Evolutionary conservation across 352 stramenopile species (phyloP).

Genomic region (Phytophthora meadii): DNA sequence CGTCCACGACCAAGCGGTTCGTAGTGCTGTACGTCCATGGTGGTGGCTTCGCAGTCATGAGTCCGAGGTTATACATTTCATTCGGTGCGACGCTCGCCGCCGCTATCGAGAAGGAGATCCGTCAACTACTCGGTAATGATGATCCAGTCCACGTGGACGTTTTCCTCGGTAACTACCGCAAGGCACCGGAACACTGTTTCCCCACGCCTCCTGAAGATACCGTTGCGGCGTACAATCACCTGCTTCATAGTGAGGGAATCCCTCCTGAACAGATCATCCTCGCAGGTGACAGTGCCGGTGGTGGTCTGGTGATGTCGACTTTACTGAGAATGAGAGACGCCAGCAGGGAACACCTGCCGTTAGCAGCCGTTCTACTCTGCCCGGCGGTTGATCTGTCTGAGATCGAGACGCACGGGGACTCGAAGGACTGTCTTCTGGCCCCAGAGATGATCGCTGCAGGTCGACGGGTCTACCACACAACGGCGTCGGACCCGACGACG

Average conservation of each 20-base stretch:
- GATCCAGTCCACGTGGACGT: conserved; percentile 40
- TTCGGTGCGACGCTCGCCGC: conserved; percentile 37
- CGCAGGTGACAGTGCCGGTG: conserved; percentile 48
- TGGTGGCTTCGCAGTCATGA: conserved; percentile 55
- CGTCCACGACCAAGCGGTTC: conserved; percentile 20
- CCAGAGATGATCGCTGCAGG: conserved; percentile 33
- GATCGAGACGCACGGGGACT: conserved; percentile 25
- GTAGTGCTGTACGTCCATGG: conserved; percentile 70
- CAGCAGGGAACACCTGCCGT: conserved; percentile 26
- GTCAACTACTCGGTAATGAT: conserved; percentile 1
- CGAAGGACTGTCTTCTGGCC: conserved; percentile 40
- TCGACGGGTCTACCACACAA: conserved; percentile 28
- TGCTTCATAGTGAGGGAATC: conserved; percentile 40
- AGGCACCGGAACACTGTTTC: conserved; percentile 50
- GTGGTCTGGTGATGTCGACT: conserved; percentile 49
- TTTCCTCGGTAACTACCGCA: conserved; percentile 60
- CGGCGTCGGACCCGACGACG: conserved; percentile 22
- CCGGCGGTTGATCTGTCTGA: conserved; percentile 57
- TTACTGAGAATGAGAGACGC: conserved; percentile 43
- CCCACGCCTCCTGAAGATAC: conserved; percentile 48
- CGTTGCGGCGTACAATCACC: conserved; percentile 47
- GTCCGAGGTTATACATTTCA: conserved; percentile 46
- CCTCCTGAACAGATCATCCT: conserved; percentile 42
- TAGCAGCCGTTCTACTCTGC: conserved; percentile 46
- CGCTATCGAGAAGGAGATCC: conserved; percentile 35